Base-by-base conservation (phyloP, 495 filamentous ascomycete genomes). In the Rusavskia elegans region DNA sequence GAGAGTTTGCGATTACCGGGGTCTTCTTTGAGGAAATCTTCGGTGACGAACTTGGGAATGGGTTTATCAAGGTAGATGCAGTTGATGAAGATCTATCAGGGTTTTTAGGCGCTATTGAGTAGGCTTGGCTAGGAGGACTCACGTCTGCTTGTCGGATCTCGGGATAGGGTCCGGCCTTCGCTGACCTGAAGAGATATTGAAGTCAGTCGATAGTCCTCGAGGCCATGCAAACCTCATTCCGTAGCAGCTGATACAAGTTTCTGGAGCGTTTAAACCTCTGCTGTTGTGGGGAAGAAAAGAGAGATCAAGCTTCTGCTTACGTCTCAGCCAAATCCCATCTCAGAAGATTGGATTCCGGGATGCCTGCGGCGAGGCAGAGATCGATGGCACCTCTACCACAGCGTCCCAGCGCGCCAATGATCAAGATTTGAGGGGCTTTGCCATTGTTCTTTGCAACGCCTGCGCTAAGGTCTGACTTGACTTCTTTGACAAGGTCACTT, bases 311-410 rank as follows among this genome's bases (percentile, higher is more conserved):
- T 7, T 35, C 10, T 35, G 13, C 32, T 35, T 35, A 35, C n/a
- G 90, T 96, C 77, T 96, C 92, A 2, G 73, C 80, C 68, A 98
- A 75, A 73, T 97, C 92, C 90, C 90, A 96, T 72, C 89, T 79
- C 59, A 90, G 66, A 57, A 95, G 79, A 57, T 85, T 77, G 53
- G 78, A 76, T 17, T 82, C 76, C 11, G 81, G 77, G 30, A 95
- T 71, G 42, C 88, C 90, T 21, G 79, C 83, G 67, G 81, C 80
- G 59, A 77, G 72, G 58, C 83, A 85, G 53, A 92, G 68, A 49
- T 90, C 81, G 4, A 94, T 81, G 23, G 92, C 87, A 42, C 90
- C 92, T 11, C 73, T 77, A 21, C 90, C 92, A 63, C 89, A 95
- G 49, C 90, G 82, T 50, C 92, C 90, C 21, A 94, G 68, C 55